Conservation (phyloP, 768 basidiomycete species). For the Termitomyces sp. region DNA sequence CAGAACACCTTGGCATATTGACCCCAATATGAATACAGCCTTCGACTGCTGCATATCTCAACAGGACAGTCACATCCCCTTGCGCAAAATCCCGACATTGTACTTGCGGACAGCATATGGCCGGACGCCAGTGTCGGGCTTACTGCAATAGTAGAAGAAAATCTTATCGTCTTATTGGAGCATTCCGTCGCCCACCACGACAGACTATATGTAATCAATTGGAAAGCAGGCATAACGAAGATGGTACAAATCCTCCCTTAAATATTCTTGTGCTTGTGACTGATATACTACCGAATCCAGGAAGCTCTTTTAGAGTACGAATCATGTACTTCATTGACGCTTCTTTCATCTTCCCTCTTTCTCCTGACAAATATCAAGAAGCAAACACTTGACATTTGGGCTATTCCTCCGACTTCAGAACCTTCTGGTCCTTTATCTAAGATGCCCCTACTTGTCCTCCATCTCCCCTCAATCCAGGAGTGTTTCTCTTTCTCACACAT, state of each 20-base stretch:
- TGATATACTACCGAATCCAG: neutral
- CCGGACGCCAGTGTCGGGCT: too few species aligned
- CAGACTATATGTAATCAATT: neutral
- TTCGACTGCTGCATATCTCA: too few species aligned
- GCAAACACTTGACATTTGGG: neutral
- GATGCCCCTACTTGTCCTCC: neutral
- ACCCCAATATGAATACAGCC: too few species aligned
- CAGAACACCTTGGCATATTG: too few species aligned
- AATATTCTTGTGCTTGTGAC: neutral
- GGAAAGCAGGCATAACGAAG: neutral
- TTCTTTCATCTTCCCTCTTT: neutral
- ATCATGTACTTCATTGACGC: neutral
- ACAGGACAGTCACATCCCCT: too few species aligned
- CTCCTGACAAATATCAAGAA: neutral
- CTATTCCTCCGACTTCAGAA: neutral
- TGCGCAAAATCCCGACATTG: too few species aligned
- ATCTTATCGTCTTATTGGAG: too few species aligned
- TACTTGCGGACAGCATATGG: too few species aligned
- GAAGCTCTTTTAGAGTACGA: neutral
- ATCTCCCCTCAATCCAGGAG: neutral
- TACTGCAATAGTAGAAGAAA: too few species aligned
- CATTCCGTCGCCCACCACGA: neutral
- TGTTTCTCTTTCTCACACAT: neutral
- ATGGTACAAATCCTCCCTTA: neutral
- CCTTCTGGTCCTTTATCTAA: too few species aligned